Percentiles rank a stretch among this genome's conserved stretches.
These are phyloP conservation scores for Aphelidium insulamus DNA, from an alignment of 371 early-diverging fungal species.

Conservation along the genomic window DNA sequence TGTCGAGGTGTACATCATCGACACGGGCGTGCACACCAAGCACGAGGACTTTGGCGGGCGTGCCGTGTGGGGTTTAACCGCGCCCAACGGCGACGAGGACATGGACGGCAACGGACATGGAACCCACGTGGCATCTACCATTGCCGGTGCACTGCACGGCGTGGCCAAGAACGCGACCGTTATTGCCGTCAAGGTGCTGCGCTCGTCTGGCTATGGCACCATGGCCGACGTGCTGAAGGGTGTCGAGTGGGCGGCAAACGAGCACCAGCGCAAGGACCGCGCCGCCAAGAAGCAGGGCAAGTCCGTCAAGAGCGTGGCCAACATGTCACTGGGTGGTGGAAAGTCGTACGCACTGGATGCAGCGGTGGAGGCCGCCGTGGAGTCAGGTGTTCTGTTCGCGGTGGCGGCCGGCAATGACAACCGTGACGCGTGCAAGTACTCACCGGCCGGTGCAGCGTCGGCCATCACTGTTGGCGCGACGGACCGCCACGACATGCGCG, in stretches of 20 bases:
- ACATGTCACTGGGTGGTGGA: conserved; percentile 34
- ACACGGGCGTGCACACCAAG: conserved; percentile 64
- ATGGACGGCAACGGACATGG: conserved; percentile 73
- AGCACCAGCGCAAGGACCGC: conserved; percentile 20
- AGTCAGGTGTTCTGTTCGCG: conserved; percentile 25
- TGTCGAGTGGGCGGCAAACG: conserved; percentile 38
- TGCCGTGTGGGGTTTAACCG: conserved; percentile 60
- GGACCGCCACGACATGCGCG: conserved; percentile 18
- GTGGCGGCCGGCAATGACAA: conserved; percentile 55
- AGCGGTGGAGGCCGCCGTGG: conserved; percentile 12
- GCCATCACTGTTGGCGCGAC: conserved; percentile 45
- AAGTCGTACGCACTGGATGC: conserved; percentile 18
- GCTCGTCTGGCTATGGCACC: conserved; percentile 59
- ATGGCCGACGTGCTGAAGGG: conserved; percentile 59
- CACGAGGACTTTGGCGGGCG: conserved; percentile 80
- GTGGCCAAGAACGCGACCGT: conserved; percentile 76
- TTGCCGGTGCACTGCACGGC: conserved; percentile 68
- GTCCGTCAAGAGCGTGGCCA: conserved; percentile 13
- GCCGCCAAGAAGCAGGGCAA: conserved; percentile 20
- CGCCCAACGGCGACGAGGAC: conserved; percentile 46
- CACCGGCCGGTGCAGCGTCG: conserved; percentile 32
- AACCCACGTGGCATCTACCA: conserved; percentile 89
- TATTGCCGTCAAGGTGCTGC: conserved; percentile 85
- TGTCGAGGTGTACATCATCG: conserved; percentile 70
- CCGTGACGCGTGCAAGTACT: conserved; percentile 33